Evolutionary conservation across 2,329 filamentous ascomycete species (phyloP).

Genomic region (Nothomitra cinnamomea): DNA sequence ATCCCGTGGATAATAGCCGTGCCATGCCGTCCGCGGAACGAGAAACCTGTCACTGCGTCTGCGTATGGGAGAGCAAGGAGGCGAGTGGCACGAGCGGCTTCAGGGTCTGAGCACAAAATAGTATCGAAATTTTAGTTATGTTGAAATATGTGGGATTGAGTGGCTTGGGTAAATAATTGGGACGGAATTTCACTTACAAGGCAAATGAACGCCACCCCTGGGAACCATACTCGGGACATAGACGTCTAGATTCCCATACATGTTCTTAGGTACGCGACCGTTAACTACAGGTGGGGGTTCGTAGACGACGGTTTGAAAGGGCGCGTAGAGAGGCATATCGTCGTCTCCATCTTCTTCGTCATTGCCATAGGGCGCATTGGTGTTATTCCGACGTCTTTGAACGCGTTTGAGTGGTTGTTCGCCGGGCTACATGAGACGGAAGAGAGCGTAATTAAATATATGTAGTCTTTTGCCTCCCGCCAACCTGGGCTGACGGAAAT

Average conservation of each 20-base stretch:
- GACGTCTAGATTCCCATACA: conserved; percentile 44
- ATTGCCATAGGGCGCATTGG: conserved; percentile 1
- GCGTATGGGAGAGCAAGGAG: conserved; percentile 70
- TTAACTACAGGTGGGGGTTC: conserved; percentile 56
- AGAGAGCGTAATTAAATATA: background rate
- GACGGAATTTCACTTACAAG: conserved; percentile 15
- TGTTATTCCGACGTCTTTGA: conserved; percentile 26
- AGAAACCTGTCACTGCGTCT: conserved; percentile 77
- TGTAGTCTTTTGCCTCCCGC: no score
- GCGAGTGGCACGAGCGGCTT: conserved; percentile 54
- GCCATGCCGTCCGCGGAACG: conserved; percentile 70
- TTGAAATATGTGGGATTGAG: no score
- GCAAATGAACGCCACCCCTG: conserved; percentile 38
- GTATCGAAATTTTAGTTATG: no score
- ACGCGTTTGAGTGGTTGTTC: conserved; percentile 73
- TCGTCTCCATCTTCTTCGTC: conserved; percentile 27
- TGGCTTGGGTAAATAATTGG: conserved; percentile 6
- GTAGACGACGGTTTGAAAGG: conserved; percentile 52
- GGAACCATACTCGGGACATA: conserved; percentile 49
- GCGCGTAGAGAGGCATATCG: conserved; percentile 42
- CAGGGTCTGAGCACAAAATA: conserved; percentile 11
- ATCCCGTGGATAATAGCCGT: conserved; percentile 68
- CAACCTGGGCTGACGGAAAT: background rate
- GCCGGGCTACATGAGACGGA: conserved; percentile 20
- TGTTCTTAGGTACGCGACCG: conserved; percentile 49